Evolutionary conservation across 371 early-diverging fungal genomes (phyloP).

Genomic region (Coelomomyces lativittatus): DNA sequence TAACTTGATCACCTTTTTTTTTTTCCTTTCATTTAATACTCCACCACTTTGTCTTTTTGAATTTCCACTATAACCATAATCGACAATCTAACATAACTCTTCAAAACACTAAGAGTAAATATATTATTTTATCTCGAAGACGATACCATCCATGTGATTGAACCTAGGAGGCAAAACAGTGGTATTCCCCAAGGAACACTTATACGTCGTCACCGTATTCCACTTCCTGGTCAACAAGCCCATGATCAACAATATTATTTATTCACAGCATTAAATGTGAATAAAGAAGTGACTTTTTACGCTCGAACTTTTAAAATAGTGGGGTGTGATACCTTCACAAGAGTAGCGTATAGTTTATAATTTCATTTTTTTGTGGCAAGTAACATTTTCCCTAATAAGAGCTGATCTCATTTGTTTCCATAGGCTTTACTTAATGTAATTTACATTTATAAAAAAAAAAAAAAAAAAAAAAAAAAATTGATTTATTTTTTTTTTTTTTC

Average conservation of each 20-base stretch:
- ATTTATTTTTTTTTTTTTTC: too few relatives aligned
- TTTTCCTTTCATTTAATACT: too few relatives aligned
- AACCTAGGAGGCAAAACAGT: slow-evolving; percentile 23
- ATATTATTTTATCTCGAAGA: slow-evolving; percentile 41
- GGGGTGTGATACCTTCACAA: slow-evolving; percentile 34
- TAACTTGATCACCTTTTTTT: too few relatives aligned
- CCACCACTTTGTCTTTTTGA: background rate
- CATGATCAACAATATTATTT: slow-evolving; percentile 21
- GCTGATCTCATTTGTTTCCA: too few relatives aligned
- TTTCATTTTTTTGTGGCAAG: slow-evolving; percentile 2
- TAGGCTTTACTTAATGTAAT: too few relatives aligned
- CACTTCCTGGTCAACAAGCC: slow-evolving; percentile 4
- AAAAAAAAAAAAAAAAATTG: too few relatives aligned
- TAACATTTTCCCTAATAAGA: background rate
- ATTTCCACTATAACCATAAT: background rate
- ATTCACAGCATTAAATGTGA: slow-evolving; percentile 25
- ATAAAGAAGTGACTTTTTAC: slow-evolving; percentile 24
- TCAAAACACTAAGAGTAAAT: slow-evolving; percentile 12
- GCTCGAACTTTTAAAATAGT: slow-evolving; percentile 25
- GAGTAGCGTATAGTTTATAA: slow-evolving; percentile 12
- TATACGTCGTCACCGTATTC: slow-evolving; percentile 28
- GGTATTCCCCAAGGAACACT: slow-evolving; percentile 39
- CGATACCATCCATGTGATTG: slow-evolving; percentile 36
- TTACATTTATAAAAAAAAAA: too few relatives aligned
- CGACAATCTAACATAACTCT: background rate